These are phyloP conservation scores for Claviceps purpurea DNA, from an alignment of 2,329 filamentous ascomycete species.

Conservation along the genomic window DNA sequence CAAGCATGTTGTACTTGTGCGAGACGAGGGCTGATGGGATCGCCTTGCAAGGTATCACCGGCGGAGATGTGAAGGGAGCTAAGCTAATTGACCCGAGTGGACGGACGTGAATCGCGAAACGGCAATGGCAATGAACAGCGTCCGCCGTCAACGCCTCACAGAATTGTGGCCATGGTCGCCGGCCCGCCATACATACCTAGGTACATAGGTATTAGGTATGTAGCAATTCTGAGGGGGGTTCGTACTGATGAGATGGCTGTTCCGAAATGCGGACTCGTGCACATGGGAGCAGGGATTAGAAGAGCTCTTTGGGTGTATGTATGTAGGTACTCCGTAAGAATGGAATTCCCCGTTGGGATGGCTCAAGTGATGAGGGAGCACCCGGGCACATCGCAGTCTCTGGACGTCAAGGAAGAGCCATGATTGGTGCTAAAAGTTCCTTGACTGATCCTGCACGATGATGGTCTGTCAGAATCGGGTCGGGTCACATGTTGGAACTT, in stretches of 20 bases:
- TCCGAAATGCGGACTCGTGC: background rate
- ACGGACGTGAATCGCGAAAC: no score
- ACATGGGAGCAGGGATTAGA: conserved; percentile 5
- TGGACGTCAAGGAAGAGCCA: background rate
- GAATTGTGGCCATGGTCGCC: no score
- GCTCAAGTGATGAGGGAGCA: background rate
- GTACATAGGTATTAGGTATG: no score
- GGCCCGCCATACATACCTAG: no score
- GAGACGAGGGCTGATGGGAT: background rate
- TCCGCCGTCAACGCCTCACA: no score
- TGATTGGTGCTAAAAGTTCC: conserved; percentile 3
- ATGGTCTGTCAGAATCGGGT: background rate
- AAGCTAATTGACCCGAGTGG: no score
- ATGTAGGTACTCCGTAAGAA: no score
- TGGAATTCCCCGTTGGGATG: conserved; percentile 1
- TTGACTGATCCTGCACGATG: background rate
- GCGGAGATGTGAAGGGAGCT: background rate
- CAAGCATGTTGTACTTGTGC: background rate
- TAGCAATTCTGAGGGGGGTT: no score
- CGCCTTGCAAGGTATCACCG: background rate
- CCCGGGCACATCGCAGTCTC: background rate
- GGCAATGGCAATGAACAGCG: no score
- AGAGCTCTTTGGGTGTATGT: background rate
- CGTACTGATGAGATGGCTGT: background rate
- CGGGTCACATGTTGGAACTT: background rate